Evolutionary conservation across 805 yeast species (phyloP).

Genomic region (Metschnikowia aberdeeniae): DNA sequence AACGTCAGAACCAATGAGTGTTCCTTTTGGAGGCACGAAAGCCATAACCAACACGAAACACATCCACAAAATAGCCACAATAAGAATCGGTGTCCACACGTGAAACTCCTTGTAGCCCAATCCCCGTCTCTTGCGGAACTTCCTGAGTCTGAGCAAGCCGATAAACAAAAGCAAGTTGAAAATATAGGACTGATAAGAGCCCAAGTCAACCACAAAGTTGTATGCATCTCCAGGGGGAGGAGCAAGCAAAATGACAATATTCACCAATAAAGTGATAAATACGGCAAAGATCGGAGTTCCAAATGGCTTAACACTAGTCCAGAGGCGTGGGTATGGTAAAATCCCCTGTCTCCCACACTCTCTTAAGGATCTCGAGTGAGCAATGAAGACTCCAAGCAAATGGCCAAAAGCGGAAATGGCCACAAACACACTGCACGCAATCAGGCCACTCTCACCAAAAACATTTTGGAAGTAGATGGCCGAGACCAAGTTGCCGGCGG

Average conservation of each 20-base stretch:
- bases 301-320: conserved; percentile 30
- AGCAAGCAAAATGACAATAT: conserved; percentile 25
- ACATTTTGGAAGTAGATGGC: conserved; percentile 27
- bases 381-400: conserved; percentile 24
- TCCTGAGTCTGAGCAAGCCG: conserved; percentile 26
- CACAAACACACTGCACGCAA: conserved; percentile 24
- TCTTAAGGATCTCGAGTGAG: conserved; percentile 29
- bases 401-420: conserved; percentile 32
- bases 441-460: conserved; percentile 25
- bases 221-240: conserved; percentile 36
- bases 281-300: conserved; percentile 29
- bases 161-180: conserved; percentile 25
- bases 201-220: conserved; percentile 29
- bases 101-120: conserved; percentile 17
- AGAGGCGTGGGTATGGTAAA: conserved; percentile 25
- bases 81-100: conserved; percentile 24
- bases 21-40: conserved; percentile 40
- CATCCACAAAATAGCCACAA: conserved; percentile 30
- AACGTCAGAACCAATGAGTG: conserved; percentile 39
- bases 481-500: conserved; percentile 28
- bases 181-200: conserved; percentile 27
- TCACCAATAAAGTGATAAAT: conserved; percentile 23
- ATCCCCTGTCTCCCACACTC: conserved; percentile 35
- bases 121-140: conserved; percentile 24
- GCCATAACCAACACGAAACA: conserved; percentile 39